Base-by-base conservation (phyloP, 495 filamentous ascomycete species). In the Gamarada debralockiae region DNA sequence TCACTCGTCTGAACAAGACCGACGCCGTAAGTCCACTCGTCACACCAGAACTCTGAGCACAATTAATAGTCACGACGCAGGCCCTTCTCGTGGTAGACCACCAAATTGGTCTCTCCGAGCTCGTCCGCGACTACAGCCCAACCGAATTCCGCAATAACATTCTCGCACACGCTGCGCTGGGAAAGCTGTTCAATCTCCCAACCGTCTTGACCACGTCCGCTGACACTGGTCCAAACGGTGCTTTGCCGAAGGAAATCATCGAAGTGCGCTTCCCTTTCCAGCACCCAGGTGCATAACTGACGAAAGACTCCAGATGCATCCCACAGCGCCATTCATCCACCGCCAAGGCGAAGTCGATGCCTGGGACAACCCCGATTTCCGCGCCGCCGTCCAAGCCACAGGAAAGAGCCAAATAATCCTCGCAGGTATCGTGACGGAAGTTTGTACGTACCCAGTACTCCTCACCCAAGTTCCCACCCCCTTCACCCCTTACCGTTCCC, bases 311-410 rank as follows among this genome's bases (percentile, higher is more conserved):
- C 20, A 56, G 50, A 76, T 86, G 80, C 82, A 86, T 61, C 86
- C 87, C 23, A 72, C 78, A 25, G 79, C 84, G 9, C 78, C 84
- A 2, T 67, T 88, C 15, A 79, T 92, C 63, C 73, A 70, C 53
- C 81, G 87, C 31, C 73, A 86, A 48, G 87, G 87, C 29, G 86
- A 91, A 59, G 87, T 90, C 57, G 76, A 91, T 56, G 87, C 87
- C 3, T 91, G 86, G 87, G 87, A 92, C 63, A 89, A 89, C 58
- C 45, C 72, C 2, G 82, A 87, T 0, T 89, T 91, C 74, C 76
- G 79, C 8, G 71, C 70, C 3, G 87, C 87, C 15, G 77, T 92
- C 44, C 63, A 67, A 33, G 83, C 83, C 2, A 77, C 82, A 1
- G 79, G 79, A 47, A 84, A 80, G 65, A 83, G 74, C 36, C 87